Base-by-base conservation (phyloP, 2,329 filamentous ascomycete genomes). In the Hymenoscyphus repandus region DNA sequence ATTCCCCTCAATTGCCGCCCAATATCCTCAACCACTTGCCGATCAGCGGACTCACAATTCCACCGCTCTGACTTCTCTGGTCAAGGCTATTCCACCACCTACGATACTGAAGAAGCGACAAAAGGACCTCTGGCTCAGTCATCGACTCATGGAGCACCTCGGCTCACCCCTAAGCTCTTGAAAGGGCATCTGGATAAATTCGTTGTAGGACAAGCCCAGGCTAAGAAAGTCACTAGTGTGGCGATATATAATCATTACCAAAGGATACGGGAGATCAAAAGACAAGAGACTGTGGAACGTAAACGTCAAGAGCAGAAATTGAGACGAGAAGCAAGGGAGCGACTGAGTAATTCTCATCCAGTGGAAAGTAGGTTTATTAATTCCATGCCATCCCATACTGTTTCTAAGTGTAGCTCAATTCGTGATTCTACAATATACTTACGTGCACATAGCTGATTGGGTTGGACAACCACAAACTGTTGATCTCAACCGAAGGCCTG, bases 201-300 rank as follows among this genome's bases (percentile, higher is more conserved):
- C 67, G 92, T 99, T 1, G 92, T 99, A 3, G 93, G 92, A 37
- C 93, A 99, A 69, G 90, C 96, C 59, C 83, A 90, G 53, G 90
- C 93, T 13, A 93, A 99, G 76, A 95, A 95, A 69, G 88, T 91
- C 12, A 83, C 97, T 57, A 93, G 90, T 57, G 86, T 92, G 3
- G 90, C 92, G 6, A 88, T 99, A 27, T 96, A 95, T 73, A 96
- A 97, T 65, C 93, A 99, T 67, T 96, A 97, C 66, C 90, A 96
- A 69, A 82, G 88, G 42, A 80, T 96, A 53, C 84, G 91, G 61
- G 83, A 87, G 68, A 64, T 86, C 20, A 79, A 90, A 62, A 77
- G 90, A 44, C 82, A 85, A 52, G 82, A 93, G 58, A 83, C 91
- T 49, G 90, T 96, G 62, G 82, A 88, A 22, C 73, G 78, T 52